These are phyloP conservation scores for Citrus hindsii DNA, from an alignment of 345 rosid genomes.

Conservation along the genomic window DNA sequence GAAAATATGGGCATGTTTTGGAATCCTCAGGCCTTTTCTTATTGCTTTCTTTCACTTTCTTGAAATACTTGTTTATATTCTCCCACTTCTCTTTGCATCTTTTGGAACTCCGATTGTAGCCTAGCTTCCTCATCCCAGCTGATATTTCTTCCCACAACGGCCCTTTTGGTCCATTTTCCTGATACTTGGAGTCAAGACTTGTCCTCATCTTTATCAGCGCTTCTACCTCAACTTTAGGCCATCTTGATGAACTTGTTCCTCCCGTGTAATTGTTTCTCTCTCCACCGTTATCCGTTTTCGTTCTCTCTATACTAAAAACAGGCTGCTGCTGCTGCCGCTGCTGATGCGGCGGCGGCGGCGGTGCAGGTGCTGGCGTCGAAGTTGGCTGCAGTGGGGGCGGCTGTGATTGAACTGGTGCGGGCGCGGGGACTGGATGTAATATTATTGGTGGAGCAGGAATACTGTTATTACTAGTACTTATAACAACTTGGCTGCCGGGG, in stretches of 20 bases:
- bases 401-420: background rate
- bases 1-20: constrained; percentile 67
- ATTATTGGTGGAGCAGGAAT: background rate
- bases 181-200: constrained; percentile 42
- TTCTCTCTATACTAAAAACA: background rate
- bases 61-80: constrained; percentile 77
- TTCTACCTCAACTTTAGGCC: constrained; percentile 66
- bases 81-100: constrained; percentile 85
- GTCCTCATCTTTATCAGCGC: constrained; percentile 50
- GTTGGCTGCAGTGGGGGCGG: constrained; percentile 1
- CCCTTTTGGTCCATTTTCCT: constrained; percentile 57
- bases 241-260: constrained; percentile 41
- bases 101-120: constrained; percentile 54
- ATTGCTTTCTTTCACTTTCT: constrained; percentile 64
- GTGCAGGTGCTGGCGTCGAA: background rate
- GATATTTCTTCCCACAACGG: constrained; percentile 75
- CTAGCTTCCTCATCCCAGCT: constrained; percentile 43
- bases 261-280: background rate
- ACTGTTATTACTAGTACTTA: background rate
- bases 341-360: background rate
- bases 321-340: constrained; percentile 13
- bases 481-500: background rate
- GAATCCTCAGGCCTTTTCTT: constrained; percentile 57
- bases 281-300: constrained; percentile 10
- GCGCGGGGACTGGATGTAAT: constrained; percentile 1